These are phyloP conservation scores for Metarhizium album DNA, from an alignment of 2,329 filamentous ascomycete species.

Conservation along the genomic window DNA sequence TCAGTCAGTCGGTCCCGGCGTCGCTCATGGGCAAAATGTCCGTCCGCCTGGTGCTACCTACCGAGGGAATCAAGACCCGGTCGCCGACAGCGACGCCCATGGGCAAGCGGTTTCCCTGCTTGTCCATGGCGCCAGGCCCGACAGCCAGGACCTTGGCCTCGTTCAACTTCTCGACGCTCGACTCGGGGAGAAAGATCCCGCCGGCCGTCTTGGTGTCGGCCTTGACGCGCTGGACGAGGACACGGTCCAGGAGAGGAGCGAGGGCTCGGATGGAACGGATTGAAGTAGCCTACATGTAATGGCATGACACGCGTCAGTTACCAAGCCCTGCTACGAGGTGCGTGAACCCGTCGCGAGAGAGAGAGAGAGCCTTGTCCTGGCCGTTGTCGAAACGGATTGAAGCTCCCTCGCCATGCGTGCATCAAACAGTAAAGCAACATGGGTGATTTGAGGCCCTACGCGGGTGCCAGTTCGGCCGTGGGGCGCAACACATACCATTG, in stretches of 20 bases:
- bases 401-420: no score
- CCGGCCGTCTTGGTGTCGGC: constrained; percentile 91
- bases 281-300: constrained; percentile 45
- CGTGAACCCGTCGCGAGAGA: background rate
- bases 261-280: constrained; percentile 94
- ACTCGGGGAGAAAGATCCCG: constrained; percentile 97
- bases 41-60: no score
- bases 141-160: constrained; percentile 95
- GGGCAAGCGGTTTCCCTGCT: constrained; percentile 76
- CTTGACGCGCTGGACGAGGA: constrained; percentile 96
- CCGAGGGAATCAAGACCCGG: constrained; percentile 91
- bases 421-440: no score
- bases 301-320: background rate
- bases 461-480: background rate
- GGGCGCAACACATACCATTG: constrained; percentile 16
- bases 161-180: constrained; percentile 94
- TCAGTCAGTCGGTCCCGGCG: no score
- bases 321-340: background rate
- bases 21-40: no score
- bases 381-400: background rate
- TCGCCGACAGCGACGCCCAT: constrained; percentile 79
- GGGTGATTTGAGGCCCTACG: background rate
- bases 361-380: background rate
- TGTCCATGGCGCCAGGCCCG: constrained; percentile 78
- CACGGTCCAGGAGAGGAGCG: constrained; percentile 90